Percentiles rank a stretch among this genome's conserved stretches.
These are phyloP conservation scores for Penicillium sp. DNA, from an alignment of 2,329 filamentous ascomycete genomes.

Conservation along the genomic window DNA sequence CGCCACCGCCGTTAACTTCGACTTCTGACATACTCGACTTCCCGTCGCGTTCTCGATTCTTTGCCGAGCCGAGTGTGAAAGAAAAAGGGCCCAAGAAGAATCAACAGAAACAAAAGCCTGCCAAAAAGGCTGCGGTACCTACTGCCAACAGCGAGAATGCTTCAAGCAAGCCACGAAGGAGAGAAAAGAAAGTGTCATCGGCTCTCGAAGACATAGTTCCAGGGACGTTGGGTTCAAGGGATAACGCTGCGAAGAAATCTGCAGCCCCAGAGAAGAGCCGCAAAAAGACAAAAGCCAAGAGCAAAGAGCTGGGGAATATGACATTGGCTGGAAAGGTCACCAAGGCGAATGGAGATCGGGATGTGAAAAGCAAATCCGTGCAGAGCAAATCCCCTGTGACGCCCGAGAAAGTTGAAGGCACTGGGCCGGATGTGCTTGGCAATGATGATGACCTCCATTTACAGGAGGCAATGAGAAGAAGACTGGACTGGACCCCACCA, in stretches of 20 bases:
- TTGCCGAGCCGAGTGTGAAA: slow-evolving; percentile 11
- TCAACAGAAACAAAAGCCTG: slow-evolving; percentile 10
- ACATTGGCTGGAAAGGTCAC: slow-evolving; percentile 34
- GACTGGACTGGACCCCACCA: slow-evolving; percentile 64
- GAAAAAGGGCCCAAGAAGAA: slow-evolving; percentile 10
- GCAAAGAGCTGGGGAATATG: slow-evolving; percentile 27
- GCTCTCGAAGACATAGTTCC: slow-evolving; percentile 1
- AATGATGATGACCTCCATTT: slow-evolving; percentile 26
- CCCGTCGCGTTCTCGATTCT: slow-evolving; percentile 25
- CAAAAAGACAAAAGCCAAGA: slow-evolving; percentile 21
- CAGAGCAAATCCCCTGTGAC: too few species aligned
- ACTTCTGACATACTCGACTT: slow-evolving; percentile 23
- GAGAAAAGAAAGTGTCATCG: neutral
- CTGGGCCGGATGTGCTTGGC: slow-evolving; percentile 18
- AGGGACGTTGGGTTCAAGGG: slow-evolving; percentile 9
- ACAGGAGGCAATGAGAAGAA: slow-evolving; percentile 49
- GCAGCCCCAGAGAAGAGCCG: slow-evolving; percentile 22
- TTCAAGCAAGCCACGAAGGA: slow-evolving; percentile 11
- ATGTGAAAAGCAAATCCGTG: slow-evolving; percentile 10
- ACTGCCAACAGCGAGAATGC: too few species aligned
- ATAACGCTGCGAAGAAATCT: slow-evolving; percentile 17
- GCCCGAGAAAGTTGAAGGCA: too few species aligned
- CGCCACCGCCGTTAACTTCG: slow-evolving; percentile 26
- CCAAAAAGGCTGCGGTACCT: neutral
- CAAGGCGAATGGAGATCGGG: slow-evolving; percentile 24